Evolutionary conservation across 2,329 filamentous ascomycete genomes (phyloP).

Genomic region (Plenodomus tracheiphilus): DNA sequence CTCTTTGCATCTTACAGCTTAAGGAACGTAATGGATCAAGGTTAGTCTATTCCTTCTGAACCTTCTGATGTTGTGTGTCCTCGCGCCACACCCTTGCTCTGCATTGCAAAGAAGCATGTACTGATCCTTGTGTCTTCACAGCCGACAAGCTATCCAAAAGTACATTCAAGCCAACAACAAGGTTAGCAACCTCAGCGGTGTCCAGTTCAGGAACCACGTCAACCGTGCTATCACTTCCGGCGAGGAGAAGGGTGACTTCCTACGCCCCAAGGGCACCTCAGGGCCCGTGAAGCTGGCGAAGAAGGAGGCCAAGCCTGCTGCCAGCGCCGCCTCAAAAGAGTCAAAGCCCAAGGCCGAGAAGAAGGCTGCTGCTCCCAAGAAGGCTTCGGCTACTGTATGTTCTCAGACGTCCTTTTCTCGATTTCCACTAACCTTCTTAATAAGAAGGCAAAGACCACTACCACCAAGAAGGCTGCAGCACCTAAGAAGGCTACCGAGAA

Average conservation of each 20-base stretch:
- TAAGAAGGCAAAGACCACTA: conserved; percentile 33
- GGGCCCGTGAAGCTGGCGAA: conserved; percentile 91
- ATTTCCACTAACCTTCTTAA: conserved; percentile 15
- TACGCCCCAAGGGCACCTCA: conserved; percentile 87
- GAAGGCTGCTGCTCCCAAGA: conserved; percentile 29
- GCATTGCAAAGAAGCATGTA: conserved; percentile 38
- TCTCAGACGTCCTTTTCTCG: background rate
- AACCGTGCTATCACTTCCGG: conserved; percentile 82
- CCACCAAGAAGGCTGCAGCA: conserved; percentile 36
- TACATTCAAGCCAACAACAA: conserved; percentile 74
- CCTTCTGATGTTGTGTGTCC: conserved; percentile 27
- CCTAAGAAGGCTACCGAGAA: conserved; percentile 46
- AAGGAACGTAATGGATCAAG: conserved; percentile 73
- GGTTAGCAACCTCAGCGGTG: conserved; percentile 57
- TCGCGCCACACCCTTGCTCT: conserved; percentile 17
- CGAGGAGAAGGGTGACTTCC: conserved; percentile 84
- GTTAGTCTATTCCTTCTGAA: conserved; percentile 53
- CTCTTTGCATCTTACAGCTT: conserved; percentile 56
- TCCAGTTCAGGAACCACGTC: conserved; percentile 73
- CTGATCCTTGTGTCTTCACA: conserved; percentile 45
- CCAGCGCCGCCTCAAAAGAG: conserved; percentile 26
- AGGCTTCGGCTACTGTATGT: conserved; percentile 33
- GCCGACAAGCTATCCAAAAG: conserved; percentile 74
- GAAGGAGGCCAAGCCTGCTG: conserved; percentile 59
- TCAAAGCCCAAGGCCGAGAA: conserved; percentile 34